These are phyloP conservation scores for Lentithecium fluviatile DNA, from an alignment of 495 filamentous ascomycete species.

Conservation along the genomic window DNA sequence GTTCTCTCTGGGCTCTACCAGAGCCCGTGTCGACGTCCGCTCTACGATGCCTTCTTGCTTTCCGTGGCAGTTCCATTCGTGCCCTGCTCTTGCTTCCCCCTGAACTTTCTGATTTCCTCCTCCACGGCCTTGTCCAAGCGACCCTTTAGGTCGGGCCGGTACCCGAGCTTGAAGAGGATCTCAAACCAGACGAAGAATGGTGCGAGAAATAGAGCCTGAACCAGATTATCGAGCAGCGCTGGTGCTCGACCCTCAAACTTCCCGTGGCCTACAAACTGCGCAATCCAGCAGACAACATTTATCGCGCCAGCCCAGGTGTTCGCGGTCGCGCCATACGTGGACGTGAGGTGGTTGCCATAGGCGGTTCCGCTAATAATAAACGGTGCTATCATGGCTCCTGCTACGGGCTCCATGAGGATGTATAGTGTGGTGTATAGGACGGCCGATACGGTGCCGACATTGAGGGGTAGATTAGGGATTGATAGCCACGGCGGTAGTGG, in stretches of 20 bases:
- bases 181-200: constrained; percentile 99
- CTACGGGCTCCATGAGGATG: constrained; percentile 89
- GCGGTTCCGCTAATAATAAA: constrained; percentile 72
- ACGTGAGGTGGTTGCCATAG: constrained; percentile 69
- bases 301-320: constrained; percentile 70
- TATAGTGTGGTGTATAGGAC: constrained; percentile 76
- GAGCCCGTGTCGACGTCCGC: neutral
- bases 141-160: constrained; percentile 79
- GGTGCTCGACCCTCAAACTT: constrained; percentile 85
- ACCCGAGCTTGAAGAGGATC: constrained; percentile 85
- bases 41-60: constrained; percentile 22
- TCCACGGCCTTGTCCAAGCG: constrained; percentile 73
- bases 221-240: constrained; percentile 83
- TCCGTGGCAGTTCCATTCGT: constrained; percentile 28
- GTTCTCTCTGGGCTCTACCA: no score
- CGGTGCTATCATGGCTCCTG: constrained; percentile 69
- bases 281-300: constrained; percentile 74
- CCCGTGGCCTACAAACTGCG: constrained; percentile 90
- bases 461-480: constrained; percentile 74
- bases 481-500: constrained; percentile 67
- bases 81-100: constrained; percentile 43
- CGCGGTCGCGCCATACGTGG: constrained; percentile 60
- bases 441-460: constrained; percentile 72
- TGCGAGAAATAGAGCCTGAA: constrained; percentile 89
- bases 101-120: constrained; percentile 63